Evolutionary conservation across 345 rosid species (phyloP), one percentile per base, ranked within the genome.

Genomic region (Angophora floribunda): DNA sequence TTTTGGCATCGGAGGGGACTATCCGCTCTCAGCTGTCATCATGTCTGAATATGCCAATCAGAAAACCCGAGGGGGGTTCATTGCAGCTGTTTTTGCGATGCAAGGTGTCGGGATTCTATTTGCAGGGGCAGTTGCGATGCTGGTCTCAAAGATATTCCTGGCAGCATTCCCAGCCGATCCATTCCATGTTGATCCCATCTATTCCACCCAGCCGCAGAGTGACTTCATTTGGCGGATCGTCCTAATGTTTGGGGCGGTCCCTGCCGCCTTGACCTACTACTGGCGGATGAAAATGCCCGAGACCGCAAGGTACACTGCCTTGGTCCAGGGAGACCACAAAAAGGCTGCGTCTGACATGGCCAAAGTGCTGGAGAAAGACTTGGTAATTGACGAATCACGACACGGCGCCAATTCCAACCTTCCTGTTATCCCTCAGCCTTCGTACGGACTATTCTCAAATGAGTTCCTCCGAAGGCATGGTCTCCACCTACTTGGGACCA

Each of bases 231-330:
- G 98, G 97, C 90, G 97, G 90, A 91, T 96, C 19, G 93, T 96
- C 88, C 95, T 94, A 32, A 95, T 96, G 98, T 93, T 96, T 44
- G 98, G 98, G 28, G 96, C 96, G 4, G 53, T 96, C 49, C 98
- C 98, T 1, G 98, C 96, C 7, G 94, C 96, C 41, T 57, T 96
- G 24, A 95, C 97, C 53, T 95, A 91, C 90, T 96, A 96, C 16
- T 95, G 97, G 97, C 89, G 97, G 63, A 91, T 95, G 95, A 96
- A 95, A 85, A 96, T 96, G 97, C 97, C 96, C 1, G 98, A 96
- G 91, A 95, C 97, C 0, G 97, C 99, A 1, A 90, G 97, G 65
- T 95, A 95, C 89, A 95, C 99, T 9, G 96, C 99, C 67, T 90
- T 95, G 57, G 97, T 96, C 41, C 89, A 90, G 52, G 93, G 94